Evolutionary conservation across 2,329 filamentous ascomycete genomes (phyloP).

Genomic region (Colletotrichum spaethianum): DNA sequence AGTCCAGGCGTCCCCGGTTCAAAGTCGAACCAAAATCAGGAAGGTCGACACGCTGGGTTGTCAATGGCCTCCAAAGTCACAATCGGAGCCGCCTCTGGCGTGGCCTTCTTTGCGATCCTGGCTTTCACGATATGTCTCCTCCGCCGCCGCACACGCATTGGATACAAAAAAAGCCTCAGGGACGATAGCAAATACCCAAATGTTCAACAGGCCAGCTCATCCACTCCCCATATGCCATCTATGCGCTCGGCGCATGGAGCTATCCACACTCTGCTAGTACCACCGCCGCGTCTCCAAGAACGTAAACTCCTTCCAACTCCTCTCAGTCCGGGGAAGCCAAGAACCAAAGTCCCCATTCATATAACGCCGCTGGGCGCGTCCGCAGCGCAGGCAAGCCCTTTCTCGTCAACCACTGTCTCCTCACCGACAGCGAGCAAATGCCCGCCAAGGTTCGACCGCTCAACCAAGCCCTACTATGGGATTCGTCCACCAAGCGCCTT

Average conservation of each 20-base stretch:
- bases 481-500: conserved; percentile 4
- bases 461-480: conserved; percentile 23
- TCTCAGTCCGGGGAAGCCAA: background rate
- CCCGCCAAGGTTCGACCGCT: conserved; percentile 51
- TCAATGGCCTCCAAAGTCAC: conserved; percentile 60
- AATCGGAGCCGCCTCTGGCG: conserved; percentile 58
- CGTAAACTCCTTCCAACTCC: conserved; percentile 58
- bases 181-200: conserved; percentile 42
- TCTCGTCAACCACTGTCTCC: conserved; percentile 44
- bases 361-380: background rate
- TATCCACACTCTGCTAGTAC: conserved; percentile 52
- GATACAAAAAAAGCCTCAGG: conserved; percentile 37
- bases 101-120: conserved; percentile 55
- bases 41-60: conserved; percentile 44
- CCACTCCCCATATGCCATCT: conserved; percentile 59
- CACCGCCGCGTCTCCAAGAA: conserved; percentile 64
- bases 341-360: background rate
- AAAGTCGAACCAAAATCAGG: background rate
- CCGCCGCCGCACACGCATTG: conserved; percentile 48
- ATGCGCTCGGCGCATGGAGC: conserved; percentile 48
- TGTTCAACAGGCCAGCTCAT: conserved; percentile 51
- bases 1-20: background rate
- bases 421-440: conserved; percentile 53
- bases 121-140: conserved; percentile 55
- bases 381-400: conserved; percentile 43